Evolutionary conservation across 208 protist genomes (phyloP).

Genomic region (Leishmania tropica): DNA sequence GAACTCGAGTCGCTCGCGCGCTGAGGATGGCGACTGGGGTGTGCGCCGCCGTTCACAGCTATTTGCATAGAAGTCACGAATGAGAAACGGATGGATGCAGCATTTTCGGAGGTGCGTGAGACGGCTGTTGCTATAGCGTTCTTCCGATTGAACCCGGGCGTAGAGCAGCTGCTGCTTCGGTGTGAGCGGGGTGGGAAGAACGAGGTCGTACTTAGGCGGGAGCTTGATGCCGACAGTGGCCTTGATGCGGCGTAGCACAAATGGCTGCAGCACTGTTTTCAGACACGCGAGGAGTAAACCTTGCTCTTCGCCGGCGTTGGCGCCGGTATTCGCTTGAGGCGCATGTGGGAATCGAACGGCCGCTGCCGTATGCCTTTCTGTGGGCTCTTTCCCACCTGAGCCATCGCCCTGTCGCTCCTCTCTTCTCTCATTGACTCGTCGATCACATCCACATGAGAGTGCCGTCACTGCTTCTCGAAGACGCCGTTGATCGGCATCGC

Average conservation of each 20-base stretch:
- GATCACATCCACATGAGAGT: neutral
- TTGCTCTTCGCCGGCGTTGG: conserved; percentile 9
- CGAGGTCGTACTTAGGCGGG: conserved; percentile 56
- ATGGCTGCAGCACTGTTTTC: conserved; percentile 40
- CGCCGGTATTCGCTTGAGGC: neutral
- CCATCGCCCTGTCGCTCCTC: neutral
- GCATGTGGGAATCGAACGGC: neutral
- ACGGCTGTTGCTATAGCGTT: conserved; percentile 26
- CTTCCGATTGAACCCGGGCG: conserved; percentile 43
- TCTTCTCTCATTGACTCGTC: neutral
- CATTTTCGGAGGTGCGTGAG: conserved; percentile 57
- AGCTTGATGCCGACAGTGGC: conserved; percentile 42
- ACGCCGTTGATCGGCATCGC: conserved; percentile 20
- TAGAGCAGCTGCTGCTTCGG: conserved; percentile 89
- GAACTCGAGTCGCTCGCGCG: conserved; percentile 4
- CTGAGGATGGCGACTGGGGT: neutral
- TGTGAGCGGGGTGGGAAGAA: conserved; percentile 87
- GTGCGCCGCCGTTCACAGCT: neutral
- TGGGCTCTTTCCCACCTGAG: neutral
- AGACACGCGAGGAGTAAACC: conserved; percentile 2
- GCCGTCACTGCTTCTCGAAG: conserved; percentile 59
- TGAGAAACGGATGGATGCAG: conserved; percentile 49
- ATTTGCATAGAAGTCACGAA: conserved; percentile 28
- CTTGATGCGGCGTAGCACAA: conserved; percentile 61
- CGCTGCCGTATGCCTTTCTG: neutral